These are phyloP conservation scores for Amylostereum areolatum DNA, from an alignment of 1,284 basidiomycete species.

Conservation along the genomic window DNA sequence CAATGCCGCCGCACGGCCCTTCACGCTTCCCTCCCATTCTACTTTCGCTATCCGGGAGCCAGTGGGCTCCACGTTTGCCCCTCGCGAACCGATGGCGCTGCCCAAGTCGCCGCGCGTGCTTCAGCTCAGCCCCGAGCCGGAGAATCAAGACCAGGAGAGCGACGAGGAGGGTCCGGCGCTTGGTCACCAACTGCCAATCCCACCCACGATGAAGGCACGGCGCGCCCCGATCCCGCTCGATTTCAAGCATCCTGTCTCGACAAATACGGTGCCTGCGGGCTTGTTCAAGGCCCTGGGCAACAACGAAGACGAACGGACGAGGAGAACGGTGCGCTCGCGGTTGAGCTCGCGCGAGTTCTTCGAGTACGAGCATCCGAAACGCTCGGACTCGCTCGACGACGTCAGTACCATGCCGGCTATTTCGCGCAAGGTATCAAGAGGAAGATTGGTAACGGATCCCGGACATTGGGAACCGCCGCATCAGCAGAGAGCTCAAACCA, in stretches of 20 bases:
- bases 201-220: slow-evolving; percentile 40
- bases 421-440: slow-evolving; percentile 47
- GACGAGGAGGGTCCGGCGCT: slow-evolving; percentile 9
- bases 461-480: slow-evolving; percentile 27
- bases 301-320: slow-evolving; percentile 55
- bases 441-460: slow-evolving; percentile 52
- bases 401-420: slow-evolving; percentile 56
- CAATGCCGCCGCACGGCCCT: too few relatives aligned
- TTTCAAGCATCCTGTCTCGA: slow-evolving; percentile 68
- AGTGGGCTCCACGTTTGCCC: too few relatives aligned
- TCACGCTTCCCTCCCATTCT: too few relatives aligned
- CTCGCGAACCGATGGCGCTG: too few relatives aligned
- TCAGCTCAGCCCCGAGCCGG: too few relatives aligned
- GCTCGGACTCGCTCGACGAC: slow-evolving; percentile 58
- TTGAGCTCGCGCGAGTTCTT: slow-evolving; percentile 58
- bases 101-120: too few relatives aligned
- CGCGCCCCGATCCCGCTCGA: slow-evolving; percentile 76
- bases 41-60: too few relatives aligned
- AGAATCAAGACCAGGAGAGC: too few relatives aligned
- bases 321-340: slow-evolving; percentile 65
- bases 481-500: slow-evolving; percentile 26
- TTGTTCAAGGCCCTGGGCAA: slow-evolving; percentile 73
- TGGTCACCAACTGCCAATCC: slow-evolving; percentile 26
- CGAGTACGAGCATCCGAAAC: slow-evolving; percentile 49
- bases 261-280: slow-evolving; percentile 75